Base-by-base conservation (phyloP, 2,329 filamentous ascomycete genomes). In the Penicillium sp. region DNA sequence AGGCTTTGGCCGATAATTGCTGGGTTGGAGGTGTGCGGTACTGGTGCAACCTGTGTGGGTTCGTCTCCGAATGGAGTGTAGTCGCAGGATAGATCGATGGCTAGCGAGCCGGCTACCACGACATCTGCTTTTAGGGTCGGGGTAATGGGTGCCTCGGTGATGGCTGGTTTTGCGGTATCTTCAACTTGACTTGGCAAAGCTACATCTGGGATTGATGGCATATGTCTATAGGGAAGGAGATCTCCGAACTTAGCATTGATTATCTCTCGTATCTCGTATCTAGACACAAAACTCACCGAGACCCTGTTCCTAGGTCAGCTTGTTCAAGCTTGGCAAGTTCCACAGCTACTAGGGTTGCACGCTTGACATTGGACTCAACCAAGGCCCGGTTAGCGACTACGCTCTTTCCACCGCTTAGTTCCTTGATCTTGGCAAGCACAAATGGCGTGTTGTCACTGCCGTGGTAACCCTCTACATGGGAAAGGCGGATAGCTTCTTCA, bases 101-200 rank as follows among this genome's bases (percentile, higher is more conserved):
- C 93, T 31, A 97, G 84, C 13, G 91, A 91, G n/a, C 92, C 93
- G 50, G 92, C 90, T 43, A 97, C 91, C 29, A 97, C 77, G n/a
- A 97, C 82, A 63, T 92, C 87, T 50, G 81, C 78, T 60, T 71
- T 72, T 29, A 68, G 36, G 10, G 59, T 27, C 31, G 40, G 19
- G n/a, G 27, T 52, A 27, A 38, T 36, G 21, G 31, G 46, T 38
- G 8, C 7, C 21, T 38, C 27, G 59, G 48, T 55, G 23, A 40
- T 50, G 50, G 21, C 41, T 50, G 53, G 43, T 19, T 52, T 47
- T n/a, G 43, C 13, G n/a, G 15, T 38, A 10, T 53, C 43, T 41
- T 45, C 46, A 44, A 33, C 21, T 55, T 67, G 58, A 59, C 66
- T 59, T 64, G 66, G 55, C 44, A 57, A 62, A 64, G 62, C 51